Base-by-base conservation (phyloP, 345 rosid genomes). In the Physaria fendleri region DNA sequence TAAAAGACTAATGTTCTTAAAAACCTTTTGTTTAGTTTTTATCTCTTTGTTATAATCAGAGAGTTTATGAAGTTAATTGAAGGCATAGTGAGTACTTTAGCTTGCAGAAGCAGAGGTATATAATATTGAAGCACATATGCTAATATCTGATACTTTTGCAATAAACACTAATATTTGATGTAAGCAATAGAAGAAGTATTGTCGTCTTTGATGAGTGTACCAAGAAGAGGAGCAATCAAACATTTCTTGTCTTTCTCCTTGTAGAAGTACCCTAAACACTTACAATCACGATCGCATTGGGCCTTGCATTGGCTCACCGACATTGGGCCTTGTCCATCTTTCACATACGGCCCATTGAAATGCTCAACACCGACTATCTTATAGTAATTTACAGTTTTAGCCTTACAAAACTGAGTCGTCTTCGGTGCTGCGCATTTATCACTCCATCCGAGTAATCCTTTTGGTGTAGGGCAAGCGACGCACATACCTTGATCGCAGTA, bases 391-490 rank as follows among this genome's bases (percentile, higher is more conserved):
- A 71, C 41, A 8, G 37, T 39, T 42, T n/a, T 43, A 41, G 42
- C 64, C 3, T 27, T 50, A 8, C 41, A 56, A 39, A 56, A 59
- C 23, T 49, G 29, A 0, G 56, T 16, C 8, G 74, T 5, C 22
- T 49, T 46, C 8, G 35, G 48, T 3, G 72, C 6, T 3, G 43
- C 33, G 17, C 83, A 81, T 2, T 20, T 42, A 44, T 64, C 38
- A 55, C 66, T 65, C 82, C 81, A 76, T 0, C 76, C 77, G 35
- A 43, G 0, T 3, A 74, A 25, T n/a, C 75, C 76, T 0, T 14
- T 37, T 5, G 4, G 54, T 10, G 51, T 28, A 3, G 52, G 64
- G 10, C 52, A 58, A 2, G 40, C 64, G 22, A 29, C 29, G 29
- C 64, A 59, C 64, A 59, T 59, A 3, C 64, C 41, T 0, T 6